Evolutionary conservation across 2,329 filamentous ascomycete species (phyloP).

Genomic region (Exutisphaerella laricina): DNA sequence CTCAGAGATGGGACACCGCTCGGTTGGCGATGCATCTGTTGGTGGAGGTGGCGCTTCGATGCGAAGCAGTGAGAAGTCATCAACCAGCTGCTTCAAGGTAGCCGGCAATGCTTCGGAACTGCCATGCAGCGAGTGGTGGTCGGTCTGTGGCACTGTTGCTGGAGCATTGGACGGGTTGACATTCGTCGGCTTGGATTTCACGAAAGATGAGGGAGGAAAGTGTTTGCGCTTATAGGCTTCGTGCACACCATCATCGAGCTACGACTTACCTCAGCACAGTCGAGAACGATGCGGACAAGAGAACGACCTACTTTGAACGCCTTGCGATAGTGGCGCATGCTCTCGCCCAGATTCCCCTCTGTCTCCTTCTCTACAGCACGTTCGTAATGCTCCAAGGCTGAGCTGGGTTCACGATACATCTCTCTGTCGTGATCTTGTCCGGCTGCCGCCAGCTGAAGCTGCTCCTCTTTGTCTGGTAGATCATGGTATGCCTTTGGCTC

Average conservation of each 20-base stretch:
- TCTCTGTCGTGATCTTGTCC: conserved; percentile 37
- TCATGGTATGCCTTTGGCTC: conserved; percentile 42
- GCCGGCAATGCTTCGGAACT: conserved; percentile 41
- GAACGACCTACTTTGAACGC: conserved; percentile 66
- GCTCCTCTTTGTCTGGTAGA: conserved; percentile 43
- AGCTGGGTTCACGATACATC: conserved; percentile 51
- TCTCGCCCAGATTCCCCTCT: conserved; percentile 81
- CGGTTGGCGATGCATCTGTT: conserved; percentile 65
- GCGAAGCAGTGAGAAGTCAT: conserved; percentile 63
- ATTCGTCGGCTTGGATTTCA: conserved; percentile 43
- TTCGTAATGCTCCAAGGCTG: conserved; percentile 90
- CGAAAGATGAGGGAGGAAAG: conserved; percentile 60
- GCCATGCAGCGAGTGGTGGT: conserved; percentile 50
- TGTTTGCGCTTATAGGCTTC: conserved; percentile 85
- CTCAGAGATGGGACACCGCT: conserved; percentile 70
- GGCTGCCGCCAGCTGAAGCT: conserved; percentile 36
- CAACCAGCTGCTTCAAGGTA: conserved; percentile 61
- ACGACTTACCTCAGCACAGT: conserved; percentile 30
- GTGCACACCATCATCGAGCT: conserved; percentile 83
- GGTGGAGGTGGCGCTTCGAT: conserved; percentile 64
- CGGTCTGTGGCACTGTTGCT: conserved; percentile 48
- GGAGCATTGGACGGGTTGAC: conserved; percentile 42
- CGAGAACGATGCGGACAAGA: conserved; percentile 1
- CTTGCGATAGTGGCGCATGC: conserved; percentile 77
- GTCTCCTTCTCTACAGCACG: conserved; percentile 82